Evolutionary conservation across 805 yeast genomes (phyloP), one percentile per base, ranked within the genome.

Genomic region (Tetrapisispora taiwanensis): DNA sequence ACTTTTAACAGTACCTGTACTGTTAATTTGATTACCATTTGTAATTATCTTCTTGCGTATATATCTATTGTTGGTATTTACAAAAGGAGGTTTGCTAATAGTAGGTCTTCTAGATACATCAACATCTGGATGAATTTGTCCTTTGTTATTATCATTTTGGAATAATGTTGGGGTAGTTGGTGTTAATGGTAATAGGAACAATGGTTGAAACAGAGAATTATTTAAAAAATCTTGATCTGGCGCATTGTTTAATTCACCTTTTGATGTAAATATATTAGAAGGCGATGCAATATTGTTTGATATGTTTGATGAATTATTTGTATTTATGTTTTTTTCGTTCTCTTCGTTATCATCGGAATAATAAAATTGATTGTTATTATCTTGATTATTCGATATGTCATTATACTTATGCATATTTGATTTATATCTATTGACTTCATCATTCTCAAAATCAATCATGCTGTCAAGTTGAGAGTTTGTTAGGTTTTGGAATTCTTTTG

Each of bases 241-340:
- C 2, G 18, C 34, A 20, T 19, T 30, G 7, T 13, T 18, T 1
- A 17, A 20, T n/a, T 39, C 42, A 24, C 24, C 17, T 13, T 9
- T 39, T 13, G 31, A 24, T 17, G 36, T 24, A 33, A 39, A 31
- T 17, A 30, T 10, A 22, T 39, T 34, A 4, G 35, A 7, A 42
- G 55, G 50, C 41, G 58, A 52, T 39, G 52, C 49, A 44, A 49
- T 51, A 36, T 62, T 56, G 6, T 59, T 46, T 36, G 53, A 47
- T 27, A 55, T 49, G 12, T 49, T 44, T 36, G 48, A 33, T 22
- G 46, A 44, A 19, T 54, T 30, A 26, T 43, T 37, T 20, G 54
- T 38, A 14, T 6, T 28, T 20, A 32, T 18, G 31, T 30, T 17
- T 35, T 28, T 8, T 35, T 30, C 37, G 34, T 42, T 15, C 18